Conservation (phyloP, 2,329 filamentous ascomycete genomes). For the Basipetospora chlamydospora region DNA sequence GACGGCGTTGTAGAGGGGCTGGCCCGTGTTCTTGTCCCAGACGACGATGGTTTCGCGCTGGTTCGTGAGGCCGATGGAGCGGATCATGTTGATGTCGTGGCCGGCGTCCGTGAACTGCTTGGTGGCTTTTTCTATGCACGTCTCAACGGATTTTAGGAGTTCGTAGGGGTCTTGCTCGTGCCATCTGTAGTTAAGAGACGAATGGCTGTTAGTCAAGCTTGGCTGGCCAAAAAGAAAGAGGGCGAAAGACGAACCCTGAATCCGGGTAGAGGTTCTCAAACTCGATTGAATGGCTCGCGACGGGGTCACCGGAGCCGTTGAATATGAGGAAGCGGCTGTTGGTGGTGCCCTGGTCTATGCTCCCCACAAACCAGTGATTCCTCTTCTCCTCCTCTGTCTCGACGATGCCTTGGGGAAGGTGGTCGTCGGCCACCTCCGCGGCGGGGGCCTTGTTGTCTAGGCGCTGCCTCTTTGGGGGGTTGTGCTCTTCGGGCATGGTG, state of each 20-base stretch:
- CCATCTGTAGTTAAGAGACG: conserved; percentile 45
- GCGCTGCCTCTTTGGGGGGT: conserved; percentile 3
- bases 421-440: background rate
- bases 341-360: conserved; percentile 84
- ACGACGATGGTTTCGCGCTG: conserved; percentile 80
- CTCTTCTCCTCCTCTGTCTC: conserved; percentile 18
- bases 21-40: conserved; percentile 69
- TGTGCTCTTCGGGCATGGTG: conserved; percentile 1
- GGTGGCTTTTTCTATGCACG: conserved; percentile 65
- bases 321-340: conserved; percentile 86
- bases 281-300: conserved; percentile 75
- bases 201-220: conserved; percentile 4
- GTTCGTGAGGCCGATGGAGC: conserved; percentile 73
- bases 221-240: too few species aligned
- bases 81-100: conserved; percentile 53
- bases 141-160: conserved; percentile 59
- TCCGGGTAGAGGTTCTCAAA: conserved; percentile 74
- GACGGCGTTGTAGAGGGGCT: conserved; percentile 71
- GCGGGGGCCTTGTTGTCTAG: background rate
- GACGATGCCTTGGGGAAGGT: conserved; percentile 16
- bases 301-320: conserved; percentile 60
- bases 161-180: conserved; percentile 78
- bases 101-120: conserved; percentile 58
- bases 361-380: conserved; percentile 57
- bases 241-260: conserved; percentile 50